phyloP scores from a whole-genome alignment of 768 basidiomycete species.

The Vishniacozyma victoriae region DNA sequence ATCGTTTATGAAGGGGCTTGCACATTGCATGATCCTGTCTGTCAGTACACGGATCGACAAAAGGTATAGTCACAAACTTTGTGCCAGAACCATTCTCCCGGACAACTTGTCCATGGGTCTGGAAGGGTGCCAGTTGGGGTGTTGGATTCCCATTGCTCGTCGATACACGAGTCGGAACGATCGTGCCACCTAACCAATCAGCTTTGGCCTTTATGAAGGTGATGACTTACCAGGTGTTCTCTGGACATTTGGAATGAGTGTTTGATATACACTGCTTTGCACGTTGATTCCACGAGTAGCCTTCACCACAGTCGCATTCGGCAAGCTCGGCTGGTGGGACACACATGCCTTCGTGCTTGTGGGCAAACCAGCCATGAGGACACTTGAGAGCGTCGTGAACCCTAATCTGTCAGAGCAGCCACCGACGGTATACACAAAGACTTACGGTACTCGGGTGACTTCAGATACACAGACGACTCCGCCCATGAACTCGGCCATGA shows the following conservation, averaged over 20 bases:
- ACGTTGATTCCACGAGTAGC: constrained; percentile 11
- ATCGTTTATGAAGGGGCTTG: constrained; percentile 9
- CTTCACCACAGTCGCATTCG: constrained; percentile 35
- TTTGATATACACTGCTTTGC: not conserved
- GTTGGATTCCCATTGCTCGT: constrained; percentile 12
- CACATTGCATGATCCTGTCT: constrained; percentile 6
- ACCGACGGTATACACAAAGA: not conserved
- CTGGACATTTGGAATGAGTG: not conserved
- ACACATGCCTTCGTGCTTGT: constrained; percentile 7
- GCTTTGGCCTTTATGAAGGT: not conserved
- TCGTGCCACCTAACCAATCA: constrained; percentile 22
- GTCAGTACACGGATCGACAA: too few species aligned
- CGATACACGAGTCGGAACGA: constrained; percentile 21
- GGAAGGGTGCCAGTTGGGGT: constrained; percentile 22
- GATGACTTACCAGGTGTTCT: not conserved
- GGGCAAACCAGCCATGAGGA: constrained; percentile 10
- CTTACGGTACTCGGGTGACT: constrained; percentile 18
- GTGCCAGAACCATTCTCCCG: constrained; percentile 23
- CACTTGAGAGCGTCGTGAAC: constrained; percentile 1
- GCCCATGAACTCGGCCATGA: constrained; percentile 17
- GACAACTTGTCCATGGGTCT: not conserved
- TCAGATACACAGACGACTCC: constrained; percentile 18
- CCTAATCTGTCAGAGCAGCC: not conserved
- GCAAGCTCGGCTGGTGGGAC: constrained; percentile 13
- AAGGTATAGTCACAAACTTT: too few species aligned